Conservation (phyloP, 2,329 filamentous ascomycete genomes). For the Xylariaceae sp. region DNA sequence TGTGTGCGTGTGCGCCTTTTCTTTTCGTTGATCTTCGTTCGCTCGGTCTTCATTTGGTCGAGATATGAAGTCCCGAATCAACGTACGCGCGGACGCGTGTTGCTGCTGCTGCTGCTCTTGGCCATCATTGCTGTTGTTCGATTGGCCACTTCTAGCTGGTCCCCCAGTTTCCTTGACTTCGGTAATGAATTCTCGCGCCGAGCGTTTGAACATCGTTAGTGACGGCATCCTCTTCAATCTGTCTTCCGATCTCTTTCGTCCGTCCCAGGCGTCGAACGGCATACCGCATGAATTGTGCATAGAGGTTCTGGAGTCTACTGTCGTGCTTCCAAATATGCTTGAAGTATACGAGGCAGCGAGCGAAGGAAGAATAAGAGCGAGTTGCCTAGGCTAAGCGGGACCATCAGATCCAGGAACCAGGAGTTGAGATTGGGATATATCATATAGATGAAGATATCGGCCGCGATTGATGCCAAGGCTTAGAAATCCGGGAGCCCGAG, state of each 20-base stretch:
- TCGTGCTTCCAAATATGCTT: slow-evolving; percentile 12
- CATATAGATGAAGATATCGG: slow-evolving; percentile 5
- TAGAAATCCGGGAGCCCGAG: slow-evolving; percentile 17
- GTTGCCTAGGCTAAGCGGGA: slow-evolving; percentile 10
- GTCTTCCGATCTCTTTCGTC: slow-evolving; percentile 15
- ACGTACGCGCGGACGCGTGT: slow-evolving; percentile 19
- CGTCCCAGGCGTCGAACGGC: slow-evolving; percentile 18
- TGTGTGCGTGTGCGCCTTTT: neutral
- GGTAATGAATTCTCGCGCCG: slow-evolving; percentile 28
- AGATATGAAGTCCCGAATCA: slow-evolving; percentile 31
- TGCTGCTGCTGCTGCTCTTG: slow-evolving; percentile 13
- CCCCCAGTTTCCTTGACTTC: slow-evolving; percentile 24
- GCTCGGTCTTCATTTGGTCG: slow-evolving; percentile 26
- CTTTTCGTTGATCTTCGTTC: neutral
- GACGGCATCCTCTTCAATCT: slow-evolving; percentile 29
- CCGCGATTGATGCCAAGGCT: slow-evolving; percentile 6
- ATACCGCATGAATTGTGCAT: slow-evolving; percentile 22
- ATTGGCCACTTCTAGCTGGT: neutral
- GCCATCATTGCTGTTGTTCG: slow-evolving; percentile 14
- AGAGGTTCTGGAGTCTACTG: slow-evolving; percentile 15
- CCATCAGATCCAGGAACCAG: slow-evolving; percentile 11
- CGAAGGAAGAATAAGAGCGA: neutral
- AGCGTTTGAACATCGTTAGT: slow-evolving; percentile 29
- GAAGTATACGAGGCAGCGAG: neutral
- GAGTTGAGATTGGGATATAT: slow-evolving; percentile 5